Evolutionary conservation across 2,329 filamentous ascomycete species (phyloP).

Genomic region (Claviceps spartinae): DNA sequence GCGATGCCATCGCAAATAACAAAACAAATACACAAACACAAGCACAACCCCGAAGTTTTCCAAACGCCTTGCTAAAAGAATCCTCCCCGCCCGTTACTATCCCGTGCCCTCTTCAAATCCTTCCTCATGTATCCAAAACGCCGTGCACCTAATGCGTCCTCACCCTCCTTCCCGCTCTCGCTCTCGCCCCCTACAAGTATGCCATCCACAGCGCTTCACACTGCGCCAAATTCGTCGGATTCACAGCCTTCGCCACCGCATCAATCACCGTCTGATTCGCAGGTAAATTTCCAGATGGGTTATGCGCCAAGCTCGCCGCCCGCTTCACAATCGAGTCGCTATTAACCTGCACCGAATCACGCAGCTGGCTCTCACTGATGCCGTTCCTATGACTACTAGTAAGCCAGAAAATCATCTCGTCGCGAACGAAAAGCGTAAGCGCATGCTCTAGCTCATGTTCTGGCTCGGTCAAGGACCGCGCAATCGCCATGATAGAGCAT

Average conservation of each 20-base stretch:
- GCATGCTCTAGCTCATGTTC: slow-evolving; percentile 88
- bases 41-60: not conserved
- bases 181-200: slow-evolving; percentile 33
- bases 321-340: slow-evolving; percentile 86
- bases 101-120: not conserved
- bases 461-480: slow-evolving; percentile 81
- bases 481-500: slow-evolving; percentile 92
- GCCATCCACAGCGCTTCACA: slow-evolving; percentile 97
- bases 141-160: not conserved
- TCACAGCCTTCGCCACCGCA: slow-evolving; percentile 80
- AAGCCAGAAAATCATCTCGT: slow-evolving; percentile 98
- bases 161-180: not conserved
- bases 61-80: slow-evolving; percentile 9
- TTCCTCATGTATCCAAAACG: not conserved
- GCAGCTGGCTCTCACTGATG: slow-evolving; percentile 49
- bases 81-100: not conserved
- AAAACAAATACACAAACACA: not conserved
- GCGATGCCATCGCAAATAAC: not conserved
- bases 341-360: slow-evolving; percentile 73
- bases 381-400: slow-evolving; percentile 56
- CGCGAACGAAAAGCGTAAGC: slow-evolving; percentile 84
- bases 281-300: slow-evolving; percentile 66
- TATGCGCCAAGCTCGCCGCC: slow-evolving; percentile 70
- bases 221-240: slow-evolving; percentile 75
- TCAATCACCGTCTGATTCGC: slow-evolving; percentile 97